These are phyloP conservation scores for Tuber brumale DNA, from an alignment of 495 filamentous ascomycete genomes.

Conservation along the genomic window DNA sequence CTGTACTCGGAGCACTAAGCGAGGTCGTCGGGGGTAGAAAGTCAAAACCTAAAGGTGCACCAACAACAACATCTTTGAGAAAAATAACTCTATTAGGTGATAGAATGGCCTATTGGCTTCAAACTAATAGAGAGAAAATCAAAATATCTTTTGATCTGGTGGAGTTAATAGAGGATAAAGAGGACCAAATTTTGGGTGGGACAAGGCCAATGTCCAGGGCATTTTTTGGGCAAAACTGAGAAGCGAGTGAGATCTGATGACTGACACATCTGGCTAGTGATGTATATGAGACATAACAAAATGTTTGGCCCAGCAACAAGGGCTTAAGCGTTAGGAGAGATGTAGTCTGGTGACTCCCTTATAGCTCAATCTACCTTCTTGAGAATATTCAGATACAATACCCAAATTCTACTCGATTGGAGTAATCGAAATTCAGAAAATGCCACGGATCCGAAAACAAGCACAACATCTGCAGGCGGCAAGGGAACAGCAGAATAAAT, in stretches of 20 bases:
- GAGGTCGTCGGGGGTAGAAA: background rate
- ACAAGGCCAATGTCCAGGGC: background rate
- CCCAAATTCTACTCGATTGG: background rate
- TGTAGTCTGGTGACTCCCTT: background rate
- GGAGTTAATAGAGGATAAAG: background rate
- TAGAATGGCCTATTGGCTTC: background rate
- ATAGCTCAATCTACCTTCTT: background rate
- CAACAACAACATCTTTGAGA: background rate
- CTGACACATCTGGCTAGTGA: background rate
- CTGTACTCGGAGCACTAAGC: background rate
- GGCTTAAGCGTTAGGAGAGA: background rate
- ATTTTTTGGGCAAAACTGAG: background rate
- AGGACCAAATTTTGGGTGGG: background rate
- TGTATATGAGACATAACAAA: background rate
- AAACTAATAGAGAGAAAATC: background rate
- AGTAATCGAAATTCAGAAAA: background rate
- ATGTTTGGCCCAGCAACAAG: background rate
- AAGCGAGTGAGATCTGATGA: background rate
- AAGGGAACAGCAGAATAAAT: background rate
- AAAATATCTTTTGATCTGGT: background rate
- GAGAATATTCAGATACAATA: background rate
- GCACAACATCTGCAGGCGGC: background rate
- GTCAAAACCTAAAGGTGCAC: background rate
- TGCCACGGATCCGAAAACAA: too few species aligned
- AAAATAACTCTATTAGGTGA: background rate